Evolutionary conservation across 768 basidiomycete species (phyloP).

Genomic region (Leccinum rimulosum): DNA sequence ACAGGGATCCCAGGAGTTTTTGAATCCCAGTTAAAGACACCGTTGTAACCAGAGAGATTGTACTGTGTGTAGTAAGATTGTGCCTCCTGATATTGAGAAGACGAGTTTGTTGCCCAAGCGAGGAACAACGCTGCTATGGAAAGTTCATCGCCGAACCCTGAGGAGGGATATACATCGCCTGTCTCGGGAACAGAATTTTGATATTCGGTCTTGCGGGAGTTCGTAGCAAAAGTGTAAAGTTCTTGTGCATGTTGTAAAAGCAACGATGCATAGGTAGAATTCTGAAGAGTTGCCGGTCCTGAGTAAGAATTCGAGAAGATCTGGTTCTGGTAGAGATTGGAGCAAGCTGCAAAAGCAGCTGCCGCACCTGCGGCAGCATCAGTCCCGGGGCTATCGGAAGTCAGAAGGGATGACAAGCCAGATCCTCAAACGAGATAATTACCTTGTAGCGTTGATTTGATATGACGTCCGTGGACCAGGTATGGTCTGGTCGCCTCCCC

Average conservation of each 20-base stretch:
- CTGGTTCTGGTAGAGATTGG: slow-evolving; percentile 70
- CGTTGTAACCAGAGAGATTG: slow-evolving; percentile 47
- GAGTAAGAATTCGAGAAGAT: slow-evolving; percentile 53
- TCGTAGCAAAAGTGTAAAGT: slow-evolving; percentile 75
- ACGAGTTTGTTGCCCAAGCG: slow-evolving; percentile 64
- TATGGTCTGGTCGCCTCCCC: slow-evolving; percentile 84
- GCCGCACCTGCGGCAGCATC: slow-evolving; percentile 84
- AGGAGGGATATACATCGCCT: slow-evolving; percentile 65
- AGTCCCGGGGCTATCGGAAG: slow-evolving; percentile 64
- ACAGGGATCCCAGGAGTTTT: slow-evolving; percentile 75
- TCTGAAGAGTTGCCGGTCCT: slow-evolving; percentile 63
- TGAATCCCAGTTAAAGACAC: slow-evolving; percentile 88
- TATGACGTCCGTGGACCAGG: slow-evolving; percentile 73
- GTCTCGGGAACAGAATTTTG: slow-evolving; percentile 68
- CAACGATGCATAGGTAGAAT: slow-evolving; percentile 66
- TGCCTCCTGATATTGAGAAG: slow-evolving; percentile 60
- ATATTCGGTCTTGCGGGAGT: slow-evolving; percentile 60
- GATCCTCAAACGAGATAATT: neutral
- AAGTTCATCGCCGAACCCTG: slow-evolving; percentile 71
- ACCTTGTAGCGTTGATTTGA: slow-evolving; percentile 70
- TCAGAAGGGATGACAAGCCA: neutral
- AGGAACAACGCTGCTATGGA: slow-evolving; percentile 75
- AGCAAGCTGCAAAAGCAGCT: slow-evolving; percentile 85
- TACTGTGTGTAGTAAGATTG: slow-evolving; percentile 58
- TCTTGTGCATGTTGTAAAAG: slow-evolving; percentile 73